A percentile compares a stretch with the other conserved stretches of the same genome.
These are phyloP conservation scores for Colletotrichum aenigma DNA, from an alignment of 2,329 filamentous ascomycete genomes.

Conservation along the genomic window DNA sequence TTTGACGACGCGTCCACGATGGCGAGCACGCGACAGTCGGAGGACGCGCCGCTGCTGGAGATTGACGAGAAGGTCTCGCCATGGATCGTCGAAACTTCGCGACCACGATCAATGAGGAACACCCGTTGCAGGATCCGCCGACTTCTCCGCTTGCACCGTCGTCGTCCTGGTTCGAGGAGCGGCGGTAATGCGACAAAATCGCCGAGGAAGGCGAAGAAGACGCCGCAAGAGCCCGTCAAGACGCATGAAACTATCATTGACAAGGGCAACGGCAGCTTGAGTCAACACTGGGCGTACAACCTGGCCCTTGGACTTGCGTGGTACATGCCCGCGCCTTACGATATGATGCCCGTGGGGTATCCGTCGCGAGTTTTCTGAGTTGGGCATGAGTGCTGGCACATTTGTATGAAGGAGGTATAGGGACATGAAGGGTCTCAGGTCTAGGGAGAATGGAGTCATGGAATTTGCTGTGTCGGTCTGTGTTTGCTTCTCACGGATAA, in stretches of 20 bases:
- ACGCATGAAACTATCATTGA: not conserved
- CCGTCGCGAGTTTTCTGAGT: not conserved
- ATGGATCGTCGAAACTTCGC: not conserved
- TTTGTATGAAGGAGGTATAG: rapidly evolving
- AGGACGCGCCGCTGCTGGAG: not conserved
- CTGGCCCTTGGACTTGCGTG: not conserved
- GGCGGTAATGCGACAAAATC: not conserved
- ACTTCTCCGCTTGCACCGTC: not conserved
- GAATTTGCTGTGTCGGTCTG: not conserved
- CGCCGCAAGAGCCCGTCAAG: not conserved
- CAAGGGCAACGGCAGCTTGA: not conserved
- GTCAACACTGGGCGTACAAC: not conserved
- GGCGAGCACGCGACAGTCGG: not conserved
- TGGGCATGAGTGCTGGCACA: not conserved
- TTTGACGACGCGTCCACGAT: not conserved
- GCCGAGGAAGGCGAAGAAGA: not conserved
- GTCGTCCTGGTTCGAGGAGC: not conserved
- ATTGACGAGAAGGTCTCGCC: not conserved
- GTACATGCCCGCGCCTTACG: not conserved
- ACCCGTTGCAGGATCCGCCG: not conserved
- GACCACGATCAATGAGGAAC: not conserved
- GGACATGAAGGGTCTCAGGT: rapidly evolving
- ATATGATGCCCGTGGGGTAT: not conserved
- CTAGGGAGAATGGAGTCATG: not conserved
- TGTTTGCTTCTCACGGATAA: not conserved